Evolutionary conservation across 768 basidiomycete genomes (phyloP).

Genomic region (Mycena albidolilacea): DNA sequence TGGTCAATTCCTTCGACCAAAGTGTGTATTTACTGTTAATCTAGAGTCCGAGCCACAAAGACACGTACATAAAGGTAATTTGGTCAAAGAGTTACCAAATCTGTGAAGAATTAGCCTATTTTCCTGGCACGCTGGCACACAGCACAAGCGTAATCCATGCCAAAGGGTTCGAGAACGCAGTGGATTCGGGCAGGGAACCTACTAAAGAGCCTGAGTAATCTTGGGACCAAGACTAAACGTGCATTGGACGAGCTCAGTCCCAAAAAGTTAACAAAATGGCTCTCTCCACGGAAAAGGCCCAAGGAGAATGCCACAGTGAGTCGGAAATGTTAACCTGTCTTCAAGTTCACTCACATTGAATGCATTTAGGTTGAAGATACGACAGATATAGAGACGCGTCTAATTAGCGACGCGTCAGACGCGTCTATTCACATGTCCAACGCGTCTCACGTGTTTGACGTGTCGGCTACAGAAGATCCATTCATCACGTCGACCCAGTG

Average conservation of each 20-base stretch:
- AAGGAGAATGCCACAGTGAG: not conserved
- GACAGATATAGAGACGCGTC: no score
- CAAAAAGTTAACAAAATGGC: not conserved
- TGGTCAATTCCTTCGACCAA: not conserved
- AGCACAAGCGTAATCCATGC: not conserved
- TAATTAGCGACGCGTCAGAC: not conserved
- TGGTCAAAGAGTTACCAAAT: not conserved
- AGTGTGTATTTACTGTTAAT: not conserved
- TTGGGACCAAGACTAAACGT: not conserved
- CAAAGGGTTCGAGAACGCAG: not conserved
- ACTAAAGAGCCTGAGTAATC: not conserved
- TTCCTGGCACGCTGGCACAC: not conserved
- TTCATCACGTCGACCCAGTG: not conserved
- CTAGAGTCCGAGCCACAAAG: not conserved
- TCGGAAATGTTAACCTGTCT: not conserved
- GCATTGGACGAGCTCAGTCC: not conserved
- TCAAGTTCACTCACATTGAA: not conserved
- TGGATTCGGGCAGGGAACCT: not conserved
- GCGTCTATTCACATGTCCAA: no score
- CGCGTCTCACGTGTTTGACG: not conserved
- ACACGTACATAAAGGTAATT: not conserved
- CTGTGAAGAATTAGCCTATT: not conserved
- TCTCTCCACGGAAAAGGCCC: not conserved
- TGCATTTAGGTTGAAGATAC: not conserved
- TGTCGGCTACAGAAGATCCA: slow-evolving; percentile 3